phyloP scores from a whole-genome alignment of 495 filamentous ascomycete species.

The Friedmanniomyces endolithicus region DNA sequence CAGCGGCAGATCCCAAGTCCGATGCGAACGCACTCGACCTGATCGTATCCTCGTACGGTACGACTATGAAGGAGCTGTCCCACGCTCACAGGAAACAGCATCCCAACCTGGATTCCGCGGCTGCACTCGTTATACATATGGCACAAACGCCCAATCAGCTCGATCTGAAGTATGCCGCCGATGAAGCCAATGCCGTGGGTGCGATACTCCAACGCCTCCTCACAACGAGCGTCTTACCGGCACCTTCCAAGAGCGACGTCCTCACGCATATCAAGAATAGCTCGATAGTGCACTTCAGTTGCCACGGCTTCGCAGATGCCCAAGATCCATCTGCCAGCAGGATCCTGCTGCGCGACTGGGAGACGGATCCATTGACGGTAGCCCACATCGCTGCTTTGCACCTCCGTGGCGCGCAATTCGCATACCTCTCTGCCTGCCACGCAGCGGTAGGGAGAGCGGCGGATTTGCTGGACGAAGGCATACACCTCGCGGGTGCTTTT shows the following conservation, averaged over 20 bases:
- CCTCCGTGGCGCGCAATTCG: not conserved
- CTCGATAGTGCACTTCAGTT: not conserved
- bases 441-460: not conserved
- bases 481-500: constrained; percentile 1
- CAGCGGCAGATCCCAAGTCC: not conserved
- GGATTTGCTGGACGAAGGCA: not conserved
- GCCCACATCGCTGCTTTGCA: not conserved
- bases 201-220: not conserved
- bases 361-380: not conserved
- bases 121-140: not conserved
- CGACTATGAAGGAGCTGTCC: not conserved
- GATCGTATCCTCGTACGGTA: not conserved
- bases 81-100: not conserved
- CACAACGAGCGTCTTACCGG: not conserved
- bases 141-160: not conserved
- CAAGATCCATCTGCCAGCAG: not conserved
- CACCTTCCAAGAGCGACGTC: not conserved
- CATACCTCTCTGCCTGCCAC: not conserved
- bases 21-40: not conserved
- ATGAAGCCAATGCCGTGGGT: not conserved
- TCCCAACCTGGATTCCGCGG: not conserved
- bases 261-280: not conserved
- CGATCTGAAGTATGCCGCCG: not conserved
- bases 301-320: constrained; percentile 1
- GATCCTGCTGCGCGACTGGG: not conserved